Percentiles rank a stretch among this genome's conserved stretches.
These are phyloP conservation scores for Colletotrichum acutatum DNA, from an alignment of 2,329 filamentous ascomycete species.

Conservation along the genomic window DNA sequence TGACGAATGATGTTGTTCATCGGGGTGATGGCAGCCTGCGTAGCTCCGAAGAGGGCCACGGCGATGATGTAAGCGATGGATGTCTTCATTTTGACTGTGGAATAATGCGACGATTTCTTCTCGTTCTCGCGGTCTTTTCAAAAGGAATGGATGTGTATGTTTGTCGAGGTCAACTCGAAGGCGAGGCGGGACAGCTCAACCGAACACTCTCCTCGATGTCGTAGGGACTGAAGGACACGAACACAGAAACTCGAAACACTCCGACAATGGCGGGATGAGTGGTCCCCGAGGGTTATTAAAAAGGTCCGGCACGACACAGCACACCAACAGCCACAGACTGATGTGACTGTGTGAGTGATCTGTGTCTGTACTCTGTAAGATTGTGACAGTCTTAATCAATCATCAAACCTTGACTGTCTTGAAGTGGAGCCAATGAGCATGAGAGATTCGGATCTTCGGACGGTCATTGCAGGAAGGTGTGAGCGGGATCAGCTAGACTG, in stretches of 20 bases:
- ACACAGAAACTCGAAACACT: neutral
- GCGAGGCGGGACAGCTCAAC: neutral
- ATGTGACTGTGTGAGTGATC: neutral
- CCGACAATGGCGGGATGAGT: neutral
- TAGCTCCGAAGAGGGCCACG: slow-evolving; percentile 23
- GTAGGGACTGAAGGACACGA: neutral
- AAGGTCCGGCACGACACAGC: neutral
- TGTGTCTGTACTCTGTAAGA: slow-evolving; percentile 1
- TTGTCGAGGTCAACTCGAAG: slow-evolving; percentile 20
- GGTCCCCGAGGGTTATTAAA: neutral
- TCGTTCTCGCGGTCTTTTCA: neutral
- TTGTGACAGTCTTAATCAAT: slow-evolving; percentile 6
- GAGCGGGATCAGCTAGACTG: slow-evolving; percentile 14
- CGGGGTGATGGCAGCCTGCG: slow-evolving; percentile 27
- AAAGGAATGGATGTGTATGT: neutral
- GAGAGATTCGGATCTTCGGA: slow-evolving; percentile 33
- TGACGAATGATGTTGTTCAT: slow-evolving; percentile 34
- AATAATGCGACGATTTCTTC: neutral
- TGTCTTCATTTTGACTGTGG: slow-evolving; percentile 20
- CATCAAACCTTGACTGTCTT: slow-evolving; percentile 30
- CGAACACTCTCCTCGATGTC: neutral
- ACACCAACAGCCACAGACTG: neutral
- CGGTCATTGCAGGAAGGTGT: slow-evolving; percentile 8
- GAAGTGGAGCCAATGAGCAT: slow-evolving; percentile 28
- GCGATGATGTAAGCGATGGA: slow-evolving; percentile 21